These are phyloP conservation scores for Thielaviopsis populi DNA, from an alignment of 2,329 filamentous ascomycete species.

Conservation along the genomic window DNA sequence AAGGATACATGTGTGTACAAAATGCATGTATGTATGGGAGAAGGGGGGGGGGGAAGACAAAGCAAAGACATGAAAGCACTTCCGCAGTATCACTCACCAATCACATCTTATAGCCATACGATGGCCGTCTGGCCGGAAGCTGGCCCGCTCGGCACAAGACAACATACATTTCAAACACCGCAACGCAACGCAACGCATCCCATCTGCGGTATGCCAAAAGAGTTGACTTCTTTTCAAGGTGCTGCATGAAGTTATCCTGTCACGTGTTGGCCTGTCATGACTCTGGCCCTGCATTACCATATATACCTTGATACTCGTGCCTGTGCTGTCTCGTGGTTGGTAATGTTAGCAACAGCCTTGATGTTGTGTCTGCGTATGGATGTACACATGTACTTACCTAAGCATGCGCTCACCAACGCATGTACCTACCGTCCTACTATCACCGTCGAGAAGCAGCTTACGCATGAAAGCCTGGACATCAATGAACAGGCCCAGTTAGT, in stretches of 20 bases:
- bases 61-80: no score
- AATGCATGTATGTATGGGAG: neutral
- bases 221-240: neutral
- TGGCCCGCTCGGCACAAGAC: neutral
- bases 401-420: neutral
- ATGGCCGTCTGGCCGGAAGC: neutral
- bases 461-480: neutral
- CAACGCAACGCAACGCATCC: neutral
- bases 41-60: neutral
- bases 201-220: neutral
- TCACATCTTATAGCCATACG: neutral
- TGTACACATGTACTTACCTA: neutral
- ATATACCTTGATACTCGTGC: neutral
- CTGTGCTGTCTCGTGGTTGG: neutral
- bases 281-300: neutral
- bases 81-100: neutral
- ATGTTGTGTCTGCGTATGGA: no score
- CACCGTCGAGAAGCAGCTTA: neutral
- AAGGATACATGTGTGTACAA: neutral
- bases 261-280: neutral
- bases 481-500: neutral
- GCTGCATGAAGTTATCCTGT: neutral
- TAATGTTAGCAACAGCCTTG: neutral
- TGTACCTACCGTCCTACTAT: neutral
- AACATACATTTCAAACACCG: neutral